Percentiles rank a stretch among this genome's conserved stretches.
Evolutionary conservation across 257 asterid genomes (phyloP).

Genomic region (Dorcoceras hygrometricum): DNA sequence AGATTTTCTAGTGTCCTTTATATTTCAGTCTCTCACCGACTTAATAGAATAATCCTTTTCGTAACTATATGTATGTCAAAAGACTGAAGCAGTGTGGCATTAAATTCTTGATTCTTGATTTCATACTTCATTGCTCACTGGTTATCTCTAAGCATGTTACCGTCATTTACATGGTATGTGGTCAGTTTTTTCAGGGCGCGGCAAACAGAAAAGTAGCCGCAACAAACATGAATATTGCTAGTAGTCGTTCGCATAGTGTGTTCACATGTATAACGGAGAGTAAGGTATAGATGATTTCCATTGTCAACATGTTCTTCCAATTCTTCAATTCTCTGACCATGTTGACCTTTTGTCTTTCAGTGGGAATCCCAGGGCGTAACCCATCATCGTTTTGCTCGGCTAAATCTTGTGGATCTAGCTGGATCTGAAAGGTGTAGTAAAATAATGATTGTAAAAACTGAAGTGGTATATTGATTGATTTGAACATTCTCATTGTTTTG

Average conservation of each 20-base stretch:
- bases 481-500: constrained; percentile 1
- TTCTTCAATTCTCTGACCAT: constrained; percentile 20
- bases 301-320: constrained; percentile 11
- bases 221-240: constrained; percentile 95
- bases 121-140: neutral
- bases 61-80: neutral
- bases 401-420: constrained; percentile 94
- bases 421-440: constrained; percentile 86
- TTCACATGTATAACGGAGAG: constrained; percentile 92
- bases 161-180: constrained; percentile 11
- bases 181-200: constrained; percentile 66
- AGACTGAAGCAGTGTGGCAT: constrained; percentile 10
- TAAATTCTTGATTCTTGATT: neutral
- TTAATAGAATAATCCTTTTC: neutral
- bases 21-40: neutral
- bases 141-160: neutral
- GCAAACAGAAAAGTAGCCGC: constrained; percentile 96
- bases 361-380: constrained; percentile 95
- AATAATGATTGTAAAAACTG: neutral
- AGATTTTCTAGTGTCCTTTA: constrained; percentile 1
- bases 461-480: constrained; percentile 1
- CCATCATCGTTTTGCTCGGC: constrained; percentile 87
- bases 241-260: constrained; percentile 99
- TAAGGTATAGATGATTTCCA: constrained; percentile 50
- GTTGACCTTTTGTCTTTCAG: constrained; percentile 33